A percentile compares a stretch with the other conserved stretches of the same genome.
Evolutionary conservation across 2,329 filamentous ascomycete genomes (phyloP).

Genomic region (Byssoonygena ceratinophila): DNA sequence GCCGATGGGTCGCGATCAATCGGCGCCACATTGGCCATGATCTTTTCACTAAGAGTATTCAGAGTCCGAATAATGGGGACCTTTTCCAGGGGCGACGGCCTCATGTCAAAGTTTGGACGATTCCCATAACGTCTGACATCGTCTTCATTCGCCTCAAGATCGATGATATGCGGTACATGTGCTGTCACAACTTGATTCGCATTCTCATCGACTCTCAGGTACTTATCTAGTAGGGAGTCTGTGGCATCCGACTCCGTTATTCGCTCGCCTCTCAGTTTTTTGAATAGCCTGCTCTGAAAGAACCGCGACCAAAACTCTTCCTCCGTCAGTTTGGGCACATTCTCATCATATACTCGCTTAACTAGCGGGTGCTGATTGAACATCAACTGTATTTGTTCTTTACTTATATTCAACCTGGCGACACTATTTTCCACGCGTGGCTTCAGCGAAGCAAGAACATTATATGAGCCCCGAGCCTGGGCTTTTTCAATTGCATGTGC

Average conservation of each 20-base stretch:
- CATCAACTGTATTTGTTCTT: slow-evolving; percentile 86
- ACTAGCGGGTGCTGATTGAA: slow-evolving; percentile 88
- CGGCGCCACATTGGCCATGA: slow-evolving; percentile 77
- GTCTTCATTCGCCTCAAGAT: slow-evolving; percentile 88
- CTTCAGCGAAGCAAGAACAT: slow-evolving; percentile 83
- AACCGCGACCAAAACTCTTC: slow-evolving; percentile 86
- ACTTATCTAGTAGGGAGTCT: slow-evolving; percentile 75
- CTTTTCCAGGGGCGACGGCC: slow-evolving; percentile 60
- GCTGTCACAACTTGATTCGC: slow-evolving; percentile 39
- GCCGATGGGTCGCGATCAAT: slow-evolving; percentile 59
- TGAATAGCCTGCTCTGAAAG: slow-evolving; percentile 81
- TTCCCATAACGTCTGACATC: slow-evolving; percentile 83
- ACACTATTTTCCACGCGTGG: slow-evolving; percentile 64
- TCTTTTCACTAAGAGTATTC: slow-evolving; percentile 84
- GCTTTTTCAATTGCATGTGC: slow-evolving; percentile 80
- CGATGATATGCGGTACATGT: slow-evolving; percentile 76
- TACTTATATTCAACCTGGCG: slow-evolving; percentile 70
- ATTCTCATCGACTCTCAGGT: slow-evolving; percentile 62
- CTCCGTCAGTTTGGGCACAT: slow-evolving; percentile 70
- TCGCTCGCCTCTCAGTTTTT: slow-evolving; percentile 82
- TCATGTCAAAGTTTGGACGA: slow-evolving; percentile 80
- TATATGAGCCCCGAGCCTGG: slow-evolving; percentile 83
- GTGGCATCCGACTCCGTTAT: slow-evolving; percentile 65
- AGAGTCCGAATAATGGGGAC: slow-evolving; percentile 81
- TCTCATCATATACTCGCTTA: slow-evolving; percentile 82